These are phyloP conservation scores for Lichenothelia convexa DNA, from an alignment of 495 filamentous ascomycete genomes.

Conservation along the genomic window DNA sequence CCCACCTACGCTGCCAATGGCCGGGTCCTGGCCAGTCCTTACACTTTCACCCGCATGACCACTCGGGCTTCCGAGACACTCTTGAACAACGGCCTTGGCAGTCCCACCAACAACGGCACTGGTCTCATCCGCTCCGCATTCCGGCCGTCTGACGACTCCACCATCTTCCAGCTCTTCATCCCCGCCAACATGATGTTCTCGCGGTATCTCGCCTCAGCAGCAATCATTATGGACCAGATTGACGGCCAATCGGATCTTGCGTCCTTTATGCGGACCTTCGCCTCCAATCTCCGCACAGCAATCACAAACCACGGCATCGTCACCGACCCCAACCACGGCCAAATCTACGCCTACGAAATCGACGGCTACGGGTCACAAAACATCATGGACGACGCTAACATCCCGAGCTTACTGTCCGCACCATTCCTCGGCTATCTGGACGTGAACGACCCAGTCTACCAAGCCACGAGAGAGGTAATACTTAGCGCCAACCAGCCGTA, in stretches of 20 bases:
- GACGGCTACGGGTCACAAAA: constrained; percentile 36
- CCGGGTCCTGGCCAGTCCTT: constrained; percentile 31
- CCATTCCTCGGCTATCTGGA: constrained; percentile 33
- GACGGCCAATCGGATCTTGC: constrained; percentile 26
- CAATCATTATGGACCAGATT: constrained; percentile 34
- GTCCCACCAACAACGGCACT: constrained; percentile 35
- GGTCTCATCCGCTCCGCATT: constrained; percentile 45
- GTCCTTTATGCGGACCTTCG: constrained; percentile 31
- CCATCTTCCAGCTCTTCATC: constrained; percentile 40
- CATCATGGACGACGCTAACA: constrained; percentile 46
- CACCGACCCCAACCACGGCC: constrained; percentile 23
- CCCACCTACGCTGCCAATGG: constrained; percentile 40
- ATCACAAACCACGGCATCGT: constrained; percentile 35
- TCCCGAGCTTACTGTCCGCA: constrained; percentile 35
- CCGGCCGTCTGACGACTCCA: constrained; percentile 44
- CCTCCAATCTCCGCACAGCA: constrained; percentile 27
- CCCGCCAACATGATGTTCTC: constrained; percentile 55
- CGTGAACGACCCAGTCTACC: constrained; percentile 27
- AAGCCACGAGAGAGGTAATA: constrained; percentile 30
- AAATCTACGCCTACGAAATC: constrained; percentile 41
- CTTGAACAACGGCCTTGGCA: constrained; percentile 41
- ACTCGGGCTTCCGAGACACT: constrained; percentile 39
- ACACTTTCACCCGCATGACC: constrained; percentile 39
- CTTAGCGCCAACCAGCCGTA: constrained; percentile 36
- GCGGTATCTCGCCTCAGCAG: constrained; percentile 33